Evolutionary conservation across 2,329 filamentous ascomycete genomes (phyloP), one percentile per base, ranked within the genome.

Genomic region (Graphilbum fragrans): DNA sequence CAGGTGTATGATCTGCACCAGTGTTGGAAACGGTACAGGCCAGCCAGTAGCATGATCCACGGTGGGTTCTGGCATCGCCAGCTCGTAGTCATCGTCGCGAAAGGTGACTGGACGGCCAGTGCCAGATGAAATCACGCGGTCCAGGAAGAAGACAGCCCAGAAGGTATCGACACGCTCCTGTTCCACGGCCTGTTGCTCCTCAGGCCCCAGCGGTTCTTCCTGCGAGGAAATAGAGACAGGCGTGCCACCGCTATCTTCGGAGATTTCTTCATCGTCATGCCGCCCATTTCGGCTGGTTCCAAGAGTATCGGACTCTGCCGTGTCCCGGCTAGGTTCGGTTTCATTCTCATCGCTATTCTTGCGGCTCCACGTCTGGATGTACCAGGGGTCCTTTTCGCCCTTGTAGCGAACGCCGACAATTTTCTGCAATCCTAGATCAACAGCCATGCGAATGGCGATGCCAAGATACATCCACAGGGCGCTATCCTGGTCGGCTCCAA

Each of bases 401-500:
- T 73, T 72, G 45, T 72, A 73, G 45, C 68, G 70, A 37, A 93
- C 69, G 0, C 86, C 86, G 48, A 88, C 80, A 16, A 83, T 69
- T 48, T 87, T 93, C 50, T 90, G 84, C 48, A 94, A 67, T 0
- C 87, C 86, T 10, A 94, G 63, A 53, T 88, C 83, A 44, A 86
- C 76, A 0, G 81, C 80, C 78, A 87, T 83, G 5, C 86, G 79
- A 45, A 94, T 94, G 0, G 86, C 81, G 39, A 90, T 80, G 0
- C 86, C 87, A 2, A 94, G 67, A 54, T 93, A 94, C 86, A 94
- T 93, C 86, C 87, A 94, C 7, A 94, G 60, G 0, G 86, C 85
- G 56, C 86, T 93, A 53, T 94, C 87, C 51, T 88, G 84, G 49
- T 86, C 85, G 11, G 84, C 83, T 1, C 86, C 87, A 50, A 94